Evolutionary conservation across 441 rosid genomes (phyloP).

Genomic region (Gossypium trilobum): DNA sequence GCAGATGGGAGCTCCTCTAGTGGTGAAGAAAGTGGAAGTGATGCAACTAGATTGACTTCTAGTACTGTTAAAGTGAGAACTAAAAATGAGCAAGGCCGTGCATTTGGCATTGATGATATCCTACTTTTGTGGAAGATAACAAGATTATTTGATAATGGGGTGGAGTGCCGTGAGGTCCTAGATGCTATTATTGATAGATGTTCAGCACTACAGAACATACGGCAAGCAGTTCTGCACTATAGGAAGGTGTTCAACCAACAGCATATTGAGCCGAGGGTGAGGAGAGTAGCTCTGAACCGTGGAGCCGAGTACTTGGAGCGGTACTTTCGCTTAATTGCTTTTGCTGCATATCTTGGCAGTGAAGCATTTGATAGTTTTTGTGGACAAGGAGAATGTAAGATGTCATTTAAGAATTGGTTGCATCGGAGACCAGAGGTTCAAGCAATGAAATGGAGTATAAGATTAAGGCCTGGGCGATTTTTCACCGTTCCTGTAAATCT

Average conservation of each 20-base stretch:
- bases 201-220: constrained; percentile 91
- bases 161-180: constrained; percentile 85
- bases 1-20: constrained; percentile 80
- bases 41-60: constrained; percentile 31
- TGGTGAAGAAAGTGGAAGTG: constrained; percentile 79
- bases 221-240: constrained; percentile 82
- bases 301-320: constrained; percentile 97
- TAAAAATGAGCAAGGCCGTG: constrained; percentile 45
- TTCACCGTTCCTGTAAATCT: constrained; percentile 74
- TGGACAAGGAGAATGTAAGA: constrained; percentile 64
- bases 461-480: constrained; percentile 90
- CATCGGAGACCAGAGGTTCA: constrained; percentile 93
- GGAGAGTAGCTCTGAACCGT: constrained; percentile 85
- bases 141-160: constrained; percentile 84
- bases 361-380: constrained; percentile 87
- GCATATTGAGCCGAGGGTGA: constrained; percentile 80
- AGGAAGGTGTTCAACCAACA: constrained; percentile 88
- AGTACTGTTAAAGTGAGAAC: constrained; percentile 27
- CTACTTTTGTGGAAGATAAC: constrained; percentile 85
- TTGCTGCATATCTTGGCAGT: constrained; percentile 98
- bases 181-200: constrained; percentile 95
- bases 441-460: constrained; percentile 98
- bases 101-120: constrained; percentile 92
- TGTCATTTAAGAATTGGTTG: constrained; percentile 88
- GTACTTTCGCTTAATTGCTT: constrained; percentile 87